A percentile compares a stretch with the other conserved stretches of the same genome.
Evolutionary conservation across 805 yeast species (phyloP).

Genomic region (Saturnispora sekii): DNA sequence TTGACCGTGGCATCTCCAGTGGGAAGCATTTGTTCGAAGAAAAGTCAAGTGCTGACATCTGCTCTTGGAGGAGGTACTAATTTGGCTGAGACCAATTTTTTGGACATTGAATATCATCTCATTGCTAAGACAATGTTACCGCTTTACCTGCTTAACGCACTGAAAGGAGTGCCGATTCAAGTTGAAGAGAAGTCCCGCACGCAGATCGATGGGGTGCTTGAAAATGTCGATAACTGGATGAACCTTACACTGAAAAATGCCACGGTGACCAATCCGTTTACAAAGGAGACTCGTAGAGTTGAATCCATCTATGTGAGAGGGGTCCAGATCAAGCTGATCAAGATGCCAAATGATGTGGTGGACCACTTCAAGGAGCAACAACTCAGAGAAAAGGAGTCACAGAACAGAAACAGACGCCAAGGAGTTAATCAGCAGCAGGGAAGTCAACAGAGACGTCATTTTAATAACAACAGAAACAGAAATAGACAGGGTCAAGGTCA

Average conservation of each 20-base stretch:
- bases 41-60: constrained; percentile 56
- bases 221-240: constrained; percentile 93
- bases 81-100: too few species aligned
- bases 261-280: constrained; percentile 51
- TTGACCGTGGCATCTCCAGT: constrained; percentile 44
- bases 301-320: constrained; percentile 80
- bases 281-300: constrained; percentile 31
- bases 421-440: constrained; percentile 11
- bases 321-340: constrained; percentile 66
- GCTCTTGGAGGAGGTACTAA: neutral
- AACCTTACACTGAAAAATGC: constrained; percentile 77
- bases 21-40: constrained; percentile 53
- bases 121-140: constrained; percentile 53
- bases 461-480: constrained; percentile 11
- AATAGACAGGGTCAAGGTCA: constrained; percentile 20
- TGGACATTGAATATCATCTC: neutral
- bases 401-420: constrained; percentile 18
- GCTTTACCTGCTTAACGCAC: constrained; percentile 77
- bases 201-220: constrained; percentile 71
- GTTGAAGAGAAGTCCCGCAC: constrained; percentile 92
- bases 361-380: constrained; percentile 61
- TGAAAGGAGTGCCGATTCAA: constrained; percentile 78
- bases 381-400: constrained; percentile 28
- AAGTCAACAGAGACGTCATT: constrained; percentile 12
- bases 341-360: constrained; percentile 68